These are phyloP conservation scores for Berberis thunbergii DNA, from an alignment of 164 flowering plant genomes.

Conservation along the genomic window DNA sequence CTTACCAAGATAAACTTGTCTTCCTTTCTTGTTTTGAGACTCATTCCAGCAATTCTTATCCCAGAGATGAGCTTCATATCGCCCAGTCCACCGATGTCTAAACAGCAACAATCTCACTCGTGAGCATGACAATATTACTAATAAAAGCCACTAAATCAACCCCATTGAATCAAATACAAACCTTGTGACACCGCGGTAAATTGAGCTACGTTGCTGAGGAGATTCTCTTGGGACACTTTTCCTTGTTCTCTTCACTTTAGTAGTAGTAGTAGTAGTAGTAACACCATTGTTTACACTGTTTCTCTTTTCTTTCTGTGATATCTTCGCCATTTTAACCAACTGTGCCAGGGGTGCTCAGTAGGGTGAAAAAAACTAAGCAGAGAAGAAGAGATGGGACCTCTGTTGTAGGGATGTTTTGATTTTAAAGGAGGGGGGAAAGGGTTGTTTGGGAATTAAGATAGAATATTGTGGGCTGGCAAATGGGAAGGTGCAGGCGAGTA, in stretches of 20 bases:
- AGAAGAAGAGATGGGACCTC: conserved; percentile 9
- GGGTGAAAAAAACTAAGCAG: neutral
- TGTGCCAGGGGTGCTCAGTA: neutral
- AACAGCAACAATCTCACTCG: neutral
- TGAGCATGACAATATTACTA: neutral
- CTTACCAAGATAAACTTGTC: conserved; percentile 94
- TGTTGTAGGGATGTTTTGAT: conserved; percentile 1
- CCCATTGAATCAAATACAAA: conserved; percentile 7
- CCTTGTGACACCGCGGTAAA: conserved; percentile 90
- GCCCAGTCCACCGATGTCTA: conserved; percentile 92
- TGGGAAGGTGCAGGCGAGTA: conserved; percentile 3
- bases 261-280: conserved; percentile 2
- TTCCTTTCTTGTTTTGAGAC: conserved; percentile 81
- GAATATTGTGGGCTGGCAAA: neutral
- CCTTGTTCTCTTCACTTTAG: conserved; percentile 56
- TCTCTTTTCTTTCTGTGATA: conserved; percentile 28
- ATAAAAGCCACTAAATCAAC: neutral
- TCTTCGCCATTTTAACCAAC: conserved; percentile 30
- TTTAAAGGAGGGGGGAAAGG: conserved; percentile 12
- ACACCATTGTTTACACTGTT: conserved; percentile 1
- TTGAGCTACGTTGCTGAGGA: conserved; percentile 83
- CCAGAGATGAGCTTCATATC: conserved; percentile 97
- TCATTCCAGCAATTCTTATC: conserved; percentile 93
- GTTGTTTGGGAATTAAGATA: neutral
- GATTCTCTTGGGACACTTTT: conserved; percentile 73